Conservation (phyloP, 2,329 filamentous ascomycete species). For the Nemania sp. region DNA sequence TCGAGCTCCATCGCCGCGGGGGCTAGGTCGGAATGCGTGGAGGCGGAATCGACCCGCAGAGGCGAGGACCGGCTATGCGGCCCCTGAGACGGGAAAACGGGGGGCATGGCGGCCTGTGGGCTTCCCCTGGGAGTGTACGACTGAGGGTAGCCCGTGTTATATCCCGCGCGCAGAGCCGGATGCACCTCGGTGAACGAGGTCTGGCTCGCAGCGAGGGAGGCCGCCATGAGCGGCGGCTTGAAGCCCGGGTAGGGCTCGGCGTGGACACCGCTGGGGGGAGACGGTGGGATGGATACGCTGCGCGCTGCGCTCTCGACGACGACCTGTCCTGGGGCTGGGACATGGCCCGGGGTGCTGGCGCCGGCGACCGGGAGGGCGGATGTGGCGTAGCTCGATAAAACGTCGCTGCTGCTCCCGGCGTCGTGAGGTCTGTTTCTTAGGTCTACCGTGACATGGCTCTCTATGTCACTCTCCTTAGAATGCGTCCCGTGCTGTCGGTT, state of each 20-base stretch:
- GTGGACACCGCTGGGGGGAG: background rate
- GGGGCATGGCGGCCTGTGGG: background rate
- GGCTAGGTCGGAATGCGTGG: background rate
- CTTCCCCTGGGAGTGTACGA: constrained; percentile 2
- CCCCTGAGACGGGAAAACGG: background rate
- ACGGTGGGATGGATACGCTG: background rate
- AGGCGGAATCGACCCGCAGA: constrained; percentile 6
- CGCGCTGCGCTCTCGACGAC: constrained; percentile 2
- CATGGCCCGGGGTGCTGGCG: background rate
- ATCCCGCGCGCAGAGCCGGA: background rate
- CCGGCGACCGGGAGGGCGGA: background rate
- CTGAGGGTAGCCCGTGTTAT: background rate
- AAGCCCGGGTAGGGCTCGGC: constrained; percentile 2
- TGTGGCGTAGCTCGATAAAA: constrained; percentile 13
- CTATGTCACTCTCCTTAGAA: constrained; percentile 41
- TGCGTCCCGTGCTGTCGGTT: background rate
- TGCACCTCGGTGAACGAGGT: constrained; percentile 9
- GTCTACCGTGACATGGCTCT: constrained; percentile 37
- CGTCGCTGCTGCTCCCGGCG: constrained; percentile 6
- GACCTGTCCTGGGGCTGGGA: background rate
- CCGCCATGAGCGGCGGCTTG: background rate
- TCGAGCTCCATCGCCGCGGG: constrained; percentile 23
- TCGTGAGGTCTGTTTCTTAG: background rate
- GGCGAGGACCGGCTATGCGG: background rate
- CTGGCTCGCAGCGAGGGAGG: constrained; percentile 10